Conservation (phyloP, 164 flowering plant genomes). For the Stephania cephalantha region DNA sequence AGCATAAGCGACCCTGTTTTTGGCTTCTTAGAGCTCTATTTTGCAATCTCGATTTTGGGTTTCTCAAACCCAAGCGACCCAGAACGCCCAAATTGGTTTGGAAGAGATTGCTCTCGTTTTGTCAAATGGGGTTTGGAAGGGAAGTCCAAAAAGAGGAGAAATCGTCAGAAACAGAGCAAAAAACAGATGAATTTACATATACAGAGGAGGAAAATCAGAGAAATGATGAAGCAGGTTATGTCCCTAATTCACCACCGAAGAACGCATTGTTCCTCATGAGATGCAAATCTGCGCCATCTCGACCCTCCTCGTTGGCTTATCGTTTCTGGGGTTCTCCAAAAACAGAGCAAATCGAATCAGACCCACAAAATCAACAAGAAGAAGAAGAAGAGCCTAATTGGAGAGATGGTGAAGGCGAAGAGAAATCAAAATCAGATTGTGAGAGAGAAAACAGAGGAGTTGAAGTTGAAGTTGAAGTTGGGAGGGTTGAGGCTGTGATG, state of each 20-base stretch:
- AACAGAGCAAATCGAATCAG: background rate
- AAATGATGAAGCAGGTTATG: slow-evolving; percentile 9
- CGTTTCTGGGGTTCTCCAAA: slow-evolving; percentile 36
- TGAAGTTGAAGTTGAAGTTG: slow-evolving; percentile 9
- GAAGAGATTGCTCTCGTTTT: slow-evolving; percentile 32
- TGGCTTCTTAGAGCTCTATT: slow-evolving; percentile 25
- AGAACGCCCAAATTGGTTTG: slow-evolving; percentile 15
- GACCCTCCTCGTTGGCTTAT: slow-evolving; percentile 54
- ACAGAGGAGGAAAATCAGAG: slow-evolving; percentile 17
- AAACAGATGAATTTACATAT: slow-evolving; percentile 7
- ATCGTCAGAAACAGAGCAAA: slow-evolving; percentile 7
- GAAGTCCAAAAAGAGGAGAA: slow-evolving; percentile 14
- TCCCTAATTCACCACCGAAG: slow-evolving; percentile 40
- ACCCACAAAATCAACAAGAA: background rate
- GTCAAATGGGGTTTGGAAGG: slow-evolving; percentile 18
- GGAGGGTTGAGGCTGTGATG: slow-evolving; percentile 5
- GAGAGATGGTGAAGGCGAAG: slow-evolving; percentile 16
- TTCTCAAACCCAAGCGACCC: slow-evolving; percentile 17
- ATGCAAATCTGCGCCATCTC: slow-evolving; percentile 71
- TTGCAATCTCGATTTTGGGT: slow-evolving; percentile 12
- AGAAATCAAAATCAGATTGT: slow-evolving; percentile 13
- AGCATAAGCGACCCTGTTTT: slow-evolving; percentile 19
- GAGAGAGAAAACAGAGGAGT: slow-evolving; percentile 19
- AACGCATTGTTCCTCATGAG: slow-evolving; percentile 57
- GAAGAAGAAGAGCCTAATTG: slow-evolving; percentile 11